These are phyloP conservation scores for Pseudonitzschia multiseries DNA, from an alignment of 108 stramenopile species.

Conservation along the genomic window DNA sequence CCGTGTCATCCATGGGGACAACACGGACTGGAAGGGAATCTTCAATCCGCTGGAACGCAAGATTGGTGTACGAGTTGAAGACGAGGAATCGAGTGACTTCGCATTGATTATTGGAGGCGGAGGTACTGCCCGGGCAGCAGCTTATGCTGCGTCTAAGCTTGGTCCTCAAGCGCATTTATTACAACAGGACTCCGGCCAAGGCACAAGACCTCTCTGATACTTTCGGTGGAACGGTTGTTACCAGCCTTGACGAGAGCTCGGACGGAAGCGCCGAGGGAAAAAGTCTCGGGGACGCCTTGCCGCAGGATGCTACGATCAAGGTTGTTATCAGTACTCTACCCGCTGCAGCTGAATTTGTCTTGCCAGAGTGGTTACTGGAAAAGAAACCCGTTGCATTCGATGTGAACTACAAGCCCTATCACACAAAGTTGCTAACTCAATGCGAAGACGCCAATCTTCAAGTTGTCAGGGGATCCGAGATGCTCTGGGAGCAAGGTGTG, in stretches of 20 bases:
- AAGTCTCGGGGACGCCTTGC: slow-evolving; percentile 40
- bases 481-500: slow-evolving; percentile 97
- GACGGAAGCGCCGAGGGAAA: slow-evolving; percentile 6
- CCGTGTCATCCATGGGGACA: slow-evolving; percentile 88
- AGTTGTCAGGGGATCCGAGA: slow-evolving; percentile 94
- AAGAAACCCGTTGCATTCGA: slow-evolving; percentile 71
- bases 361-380: slow-evolving; percentile 82
- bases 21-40: slow-evolving; percentile 99
- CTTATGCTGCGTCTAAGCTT: slow-evolving; percentile 79
- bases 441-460: slow-evolving; percentile 75
- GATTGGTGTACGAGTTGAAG: slow-evolving; percentile 43
- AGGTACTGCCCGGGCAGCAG: slow-evolving; percentile 96
- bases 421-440: slow-evolving; percentile 86
- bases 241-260: slow-evolving; percentile 50
- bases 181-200: slow-evolving; percentile 92
- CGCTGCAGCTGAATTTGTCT: slow-evolving; percentile 81
- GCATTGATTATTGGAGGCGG: slow-evolving; percentile 96
- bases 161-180: slow-evolving; percentile 87
- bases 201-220: slow-evolving; percentile 84
- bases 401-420: slow-evolving; percentile 97
- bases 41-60: slow-evolving; percentile 82
- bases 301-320: slow-evolving; percentile 32
- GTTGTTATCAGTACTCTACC: slow-evolving; percentile 95
- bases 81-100: slow-evolving; percentile 25
- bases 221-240: slow-evolving; percentile 86